Evolutionary conservation across 768 basidiomycete genomes (phyloP).

Genomic region (Galerina marginata): DNA sequence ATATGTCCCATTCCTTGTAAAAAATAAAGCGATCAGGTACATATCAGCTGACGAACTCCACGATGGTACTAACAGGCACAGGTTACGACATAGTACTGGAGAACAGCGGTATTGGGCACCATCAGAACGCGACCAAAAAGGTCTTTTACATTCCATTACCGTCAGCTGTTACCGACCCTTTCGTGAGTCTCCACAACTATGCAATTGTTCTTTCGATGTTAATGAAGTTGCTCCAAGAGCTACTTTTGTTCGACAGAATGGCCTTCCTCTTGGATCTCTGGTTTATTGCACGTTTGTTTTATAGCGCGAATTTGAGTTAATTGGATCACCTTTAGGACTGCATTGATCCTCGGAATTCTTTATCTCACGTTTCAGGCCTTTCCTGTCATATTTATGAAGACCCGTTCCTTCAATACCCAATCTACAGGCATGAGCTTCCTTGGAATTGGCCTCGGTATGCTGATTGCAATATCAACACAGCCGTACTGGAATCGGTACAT

Average conservation of each 20-base stretch:
- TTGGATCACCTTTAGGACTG: slow-evolving; percentile 50
- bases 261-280: slow-evolving; percentile 73
- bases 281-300: slow-evolving; percentile 46
- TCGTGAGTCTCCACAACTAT: slow-evolving; percentile 46
- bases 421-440: slow-evolving; percentile 62
- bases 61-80: slow-evolving; percentile 23
- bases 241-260: slow-evolving; percentile 75
- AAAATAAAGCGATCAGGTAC: slow-evolving; percentile 62
- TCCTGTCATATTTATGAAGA: slow-evolving; percentile 55
- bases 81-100: slow-evolving; percentile 56
- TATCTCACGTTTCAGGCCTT: slow-evolving; percentile 71
- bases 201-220: not conserved
- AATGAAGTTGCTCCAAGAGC: slow-evolving; percentile 45
- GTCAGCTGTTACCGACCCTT: slow-evolving; percentile 76
- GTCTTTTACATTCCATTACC: slow-evolving; percentile 51
- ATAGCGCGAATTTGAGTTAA: slow-evolving; percentile 34
- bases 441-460: slow-evolving; percentile 64
- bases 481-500: slow-evolving; percentile 60
- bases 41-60: not conserved
- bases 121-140: slow-evolving; percentile 54
- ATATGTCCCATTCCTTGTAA: slow-evolving; percentile 63
- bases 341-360: slow-evolving; percentile 61
- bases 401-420: slow-evolving; percentile 55
- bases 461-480: slow-evolving; percentile 56
- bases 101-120: slow-evolving; percentile 62